Evolutionary conservation across 2,329 filamentous ascomycete species (phyloP).

Genomic region (Emericellopsis atlantica): DNA sequence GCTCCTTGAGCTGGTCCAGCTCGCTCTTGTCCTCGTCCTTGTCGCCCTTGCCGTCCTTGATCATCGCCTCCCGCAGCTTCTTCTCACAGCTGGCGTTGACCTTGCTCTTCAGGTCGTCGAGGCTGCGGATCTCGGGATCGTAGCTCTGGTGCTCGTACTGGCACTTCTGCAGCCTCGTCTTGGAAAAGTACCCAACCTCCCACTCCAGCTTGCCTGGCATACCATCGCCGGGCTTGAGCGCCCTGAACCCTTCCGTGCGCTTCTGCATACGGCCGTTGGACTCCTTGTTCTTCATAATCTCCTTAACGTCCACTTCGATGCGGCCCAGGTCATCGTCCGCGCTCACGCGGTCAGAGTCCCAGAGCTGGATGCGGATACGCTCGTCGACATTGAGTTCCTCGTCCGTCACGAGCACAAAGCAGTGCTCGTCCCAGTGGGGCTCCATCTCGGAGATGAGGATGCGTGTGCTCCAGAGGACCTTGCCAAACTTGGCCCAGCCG

Average conservation of each 20-base stretch:
- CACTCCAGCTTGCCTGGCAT: constrained; percentile 60
- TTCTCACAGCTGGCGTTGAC: constrained; percentile 39
- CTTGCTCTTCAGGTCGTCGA: constrained; percentile 45
- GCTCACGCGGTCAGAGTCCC: constrained; percentile 62
- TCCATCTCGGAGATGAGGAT: constrained; percentile 53
- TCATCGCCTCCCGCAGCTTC: constrained; percentile 52
- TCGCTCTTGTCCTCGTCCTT: constrained; percentile 44
- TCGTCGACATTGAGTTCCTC: constrained; percentile 64
- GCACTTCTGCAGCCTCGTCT: constrained; percentile 47
- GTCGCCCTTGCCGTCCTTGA: constrained; percentile 24
- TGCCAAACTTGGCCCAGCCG: constrained; percentile 67
- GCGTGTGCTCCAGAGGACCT: constrained; percentile 47
- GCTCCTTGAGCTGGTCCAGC: constrained; percentile 52
- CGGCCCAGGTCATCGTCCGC: constrained; percentile 65
- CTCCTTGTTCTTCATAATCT: constrained; percentile 45
- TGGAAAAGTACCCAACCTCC: constrained; percentile 61
- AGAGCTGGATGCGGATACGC: constrained; percentile 55
- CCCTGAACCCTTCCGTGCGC: constrained; percentile 51
- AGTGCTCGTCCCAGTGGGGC: constrained; percentile 59
- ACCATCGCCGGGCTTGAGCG: constrained; percentile 49
- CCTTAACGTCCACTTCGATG: constrained; percentile 55
- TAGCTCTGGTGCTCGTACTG: constrained; percentile 50
- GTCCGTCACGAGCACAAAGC: constrained; percentile 54
- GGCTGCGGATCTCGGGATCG: constrained; percentile 41
- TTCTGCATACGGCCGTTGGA: constrained; percentile 50